phyloP scores from a whole-genome alignment of 2,329 filamentous ascomycete species.

The Beauveria pseudobassiana region DNA sequence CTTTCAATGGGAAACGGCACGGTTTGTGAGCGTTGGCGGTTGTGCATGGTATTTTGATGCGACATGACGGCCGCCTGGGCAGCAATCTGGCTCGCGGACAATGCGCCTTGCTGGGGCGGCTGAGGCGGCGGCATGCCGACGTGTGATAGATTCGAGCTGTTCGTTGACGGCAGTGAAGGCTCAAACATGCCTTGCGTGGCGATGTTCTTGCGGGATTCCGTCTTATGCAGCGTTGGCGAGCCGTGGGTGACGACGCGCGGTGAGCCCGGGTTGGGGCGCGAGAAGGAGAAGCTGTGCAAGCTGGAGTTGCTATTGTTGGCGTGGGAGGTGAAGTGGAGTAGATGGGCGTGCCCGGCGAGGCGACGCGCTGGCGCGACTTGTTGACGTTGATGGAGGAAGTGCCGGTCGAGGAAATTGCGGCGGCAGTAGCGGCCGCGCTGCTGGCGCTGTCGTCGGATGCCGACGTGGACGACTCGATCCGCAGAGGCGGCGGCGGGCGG shows the following conservation, averaged over 20 bases:
- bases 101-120: constrained; percentile 22
- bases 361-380: constrained; percentile 36
- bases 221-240: constrained; percentile 26
- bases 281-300: constrained; percentile 51
- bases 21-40: constrained; percentile 66
- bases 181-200: constrained; percentile 72
- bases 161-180: constrained; percentile 59
- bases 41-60: constrained; percentile 44
- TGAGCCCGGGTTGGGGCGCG: constrained; percentile 38
- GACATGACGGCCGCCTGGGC: constrained; percentile 70
- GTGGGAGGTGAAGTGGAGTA: constrained; percentile 41
- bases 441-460: neutral
- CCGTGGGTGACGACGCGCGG: constrained; percentile 23
- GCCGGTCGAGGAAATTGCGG: constrained; percentile 20
- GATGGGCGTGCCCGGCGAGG: constrained; percentile 36
- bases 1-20: constrained; percentile 50
- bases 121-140: constrained; percentile 40
- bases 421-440: constrained; percentile 15
- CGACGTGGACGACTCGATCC: constrained; percentile 21
- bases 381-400: constrained; percentile 32
- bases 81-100: constrained; percentile 69
- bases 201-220: constrained; percentile 58
- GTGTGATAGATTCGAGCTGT: constrained; percentile 46
- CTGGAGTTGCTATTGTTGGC: constrained; percentile 40
- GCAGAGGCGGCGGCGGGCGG: constrained; percentile 27